Evolutionary conservation across 108 stramenopile genomes (phyloP).

Genomic region (Parmales sp.): DNA sequence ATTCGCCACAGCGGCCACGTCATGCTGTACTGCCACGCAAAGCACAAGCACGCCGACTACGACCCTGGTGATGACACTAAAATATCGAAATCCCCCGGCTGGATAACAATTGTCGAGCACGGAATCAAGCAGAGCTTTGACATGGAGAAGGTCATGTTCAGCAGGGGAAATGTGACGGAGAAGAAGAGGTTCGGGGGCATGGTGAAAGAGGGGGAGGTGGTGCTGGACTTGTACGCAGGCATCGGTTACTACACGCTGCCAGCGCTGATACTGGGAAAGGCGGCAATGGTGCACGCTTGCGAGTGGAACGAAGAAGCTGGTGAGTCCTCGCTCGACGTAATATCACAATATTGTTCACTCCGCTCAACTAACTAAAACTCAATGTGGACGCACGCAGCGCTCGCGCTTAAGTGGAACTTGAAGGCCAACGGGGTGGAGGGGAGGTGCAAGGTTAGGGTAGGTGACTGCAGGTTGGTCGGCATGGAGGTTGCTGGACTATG

Average conservation of each 20-base stretch:
- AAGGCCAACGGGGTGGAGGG: slow-evolving; percentile 56
- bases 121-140: slow-evolving; percentile 79
- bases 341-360: too few species aligned
- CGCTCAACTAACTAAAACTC: too few species aligned
- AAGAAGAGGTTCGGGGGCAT: slow-evolving; percentile 73
- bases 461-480: slow-evolving; percentile 59
- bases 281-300: slow-evolving; percentile 57
- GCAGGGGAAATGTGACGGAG: slow-evolving; percentile 83
- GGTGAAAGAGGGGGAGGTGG: slow-evolving; percentile 51
- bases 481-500: slow-evolving; percentile 17
- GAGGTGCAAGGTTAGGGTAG: slow-evolving; percentile 46
- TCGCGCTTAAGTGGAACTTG: slow-evolving; percentile 66
- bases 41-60: not conserved
- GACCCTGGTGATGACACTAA: slow-evolving; percentile 34
- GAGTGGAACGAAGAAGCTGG: slow-evolving; percentile 97
- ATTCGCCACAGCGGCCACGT: slow-evolving; percentile 62
- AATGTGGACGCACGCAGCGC: slow-evolving; percentile 58
- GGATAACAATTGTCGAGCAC: slow-evolving; percentile 88
- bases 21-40: slow-evolving; percentile 50
- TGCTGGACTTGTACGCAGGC: slow-evolving; percentile 89
- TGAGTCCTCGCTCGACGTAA: too few species aligned
- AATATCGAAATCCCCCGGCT: slow-evolving; percentile 57
- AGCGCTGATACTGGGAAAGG: slow-evolving; percentile 60
- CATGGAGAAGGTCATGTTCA: slow-evolving; percentile 87
- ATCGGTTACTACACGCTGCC: slow-evolving; percentile 95